Evolutionary conservation across 306 rosid genomes (phyloP), one percentile per base, ranked within the genome.

Genomic region (Quercus rubra): DNA sequence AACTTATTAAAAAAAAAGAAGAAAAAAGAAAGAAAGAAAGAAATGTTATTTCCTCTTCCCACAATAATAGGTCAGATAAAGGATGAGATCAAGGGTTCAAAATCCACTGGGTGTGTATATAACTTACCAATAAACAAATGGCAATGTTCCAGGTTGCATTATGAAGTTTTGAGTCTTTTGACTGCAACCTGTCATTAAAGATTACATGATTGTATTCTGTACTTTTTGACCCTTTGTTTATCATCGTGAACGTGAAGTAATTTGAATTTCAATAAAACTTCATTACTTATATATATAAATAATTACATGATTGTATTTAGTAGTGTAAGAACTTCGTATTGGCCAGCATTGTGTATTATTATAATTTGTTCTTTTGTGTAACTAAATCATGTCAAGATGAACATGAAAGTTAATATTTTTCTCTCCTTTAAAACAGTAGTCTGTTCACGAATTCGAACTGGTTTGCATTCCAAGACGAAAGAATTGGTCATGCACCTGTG

Each of bases 381-480:
- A 52, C 49, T 54, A 13, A 10, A 23, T 33, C 55, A 79, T 82
- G 70, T 71, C 51, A 49, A 70, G 61, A 51, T 46, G 51, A 64
- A 55, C 56, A n/a, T 75, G 54, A 67, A 61, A 31, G 15, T 31
- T 73, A 55, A 57, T 7, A 30, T 82, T 82, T 76, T 7, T 59
- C 4, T 20, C 4, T 25, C 25, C 35, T 78, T 76, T 55, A 25
- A 17, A 85, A 88, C 93, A 88, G 99, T 88, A 91, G 96, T 74
- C 87, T 96, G 74, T 96, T 93, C 86, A 96, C 97, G 20, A 96
- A 96, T 86, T 96, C 98, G 85, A 93, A 93, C 89, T 96, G 99
- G 99, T 93, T 96, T 80, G 93, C 97, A 6, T 96, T 90, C 90
- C 97, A 96, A 96, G 97, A 93, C 23, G 97, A 89, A 73, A 87